These are phyloP conservation scores for Botrytis hyacinthi DNA, from an alignment of 2,329 filamentous ascomycete species.

Conservation along the genomic window DNA sequence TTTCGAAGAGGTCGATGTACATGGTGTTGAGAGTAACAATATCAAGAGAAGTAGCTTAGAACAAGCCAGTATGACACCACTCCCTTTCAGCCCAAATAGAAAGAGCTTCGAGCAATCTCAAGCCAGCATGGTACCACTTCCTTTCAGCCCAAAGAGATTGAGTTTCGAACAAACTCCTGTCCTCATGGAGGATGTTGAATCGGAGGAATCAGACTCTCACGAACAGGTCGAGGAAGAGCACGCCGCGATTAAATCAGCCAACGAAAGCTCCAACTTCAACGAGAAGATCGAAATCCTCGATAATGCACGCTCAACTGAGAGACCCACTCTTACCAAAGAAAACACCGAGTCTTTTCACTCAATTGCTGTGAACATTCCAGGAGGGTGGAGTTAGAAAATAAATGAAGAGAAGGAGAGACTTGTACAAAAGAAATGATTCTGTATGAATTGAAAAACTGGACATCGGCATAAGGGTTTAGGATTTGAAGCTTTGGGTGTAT, in stretches of 20 bases:
- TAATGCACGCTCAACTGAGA: not conserved
- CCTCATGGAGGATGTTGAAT: conserved; percentile 18
- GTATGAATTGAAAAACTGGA: not conserved
- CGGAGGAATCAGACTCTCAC: conserved; percentile 6
- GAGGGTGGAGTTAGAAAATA: conserved; percentile 5
- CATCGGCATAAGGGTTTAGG: not conserved
- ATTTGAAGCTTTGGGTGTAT: not conserved
- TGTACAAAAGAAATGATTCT: not conserved
- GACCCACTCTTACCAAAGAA: not conserved
- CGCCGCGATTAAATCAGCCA: not conserved
- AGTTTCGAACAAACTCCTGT: conserved; percentile 16
- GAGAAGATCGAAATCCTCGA: conserved; percentile 1
- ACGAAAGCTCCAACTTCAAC: not conserved
- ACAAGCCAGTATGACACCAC: not conserved
- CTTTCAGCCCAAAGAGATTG: not conserved
- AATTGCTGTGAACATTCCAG: not conserved
- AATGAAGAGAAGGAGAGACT: not conserved
- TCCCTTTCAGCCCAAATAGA: not conserved
- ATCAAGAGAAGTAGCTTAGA: conserved; percentile 11
- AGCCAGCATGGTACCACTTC: conserved; percentile 9
- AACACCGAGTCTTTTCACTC: not conserved
- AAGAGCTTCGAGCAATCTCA: conserved; percentile 12
- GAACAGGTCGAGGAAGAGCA: conserved; percentile 16
- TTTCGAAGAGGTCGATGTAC: conserved; percentile 39
- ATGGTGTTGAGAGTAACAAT: conserved; percentile 26